phyloP scores from a whole-genome alignment of 2,329 filamentous ascomycete genomes.

The Colletotrichum costaricense region DNA sequence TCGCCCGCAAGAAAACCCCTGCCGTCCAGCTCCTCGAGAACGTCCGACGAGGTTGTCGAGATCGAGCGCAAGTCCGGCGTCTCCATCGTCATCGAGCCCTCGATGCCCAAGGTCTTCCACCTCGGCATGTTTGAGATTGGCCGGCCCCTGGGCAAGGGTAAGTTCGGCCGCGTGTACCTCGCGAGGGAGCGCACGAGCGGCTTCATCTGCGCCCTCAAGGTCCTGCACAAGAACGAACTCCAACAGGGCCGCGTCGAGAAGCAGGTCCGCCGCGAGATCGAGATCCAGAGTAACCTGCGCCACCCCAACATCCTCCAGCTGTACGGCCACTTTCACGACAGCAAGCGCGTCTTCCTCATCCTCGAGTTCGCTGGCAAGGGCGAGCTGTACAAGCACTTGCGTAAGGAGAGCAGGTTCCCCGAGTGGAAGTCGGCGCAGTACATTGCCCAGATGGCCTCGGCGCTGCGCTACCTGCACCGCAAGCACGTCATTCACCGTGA shows the following conservation, averaged over 20 bases:
- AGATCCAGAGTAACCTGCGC: constrained; percentile 88
- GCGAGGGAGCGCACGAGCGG: constrained; percentile 82
- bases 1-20: constrained; percentile 66
- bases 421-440: constrained; percentile 91
- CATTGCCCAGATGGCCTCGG: constrained; percentile 90
- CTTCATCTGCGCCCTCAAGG: constrained; percentile 89
- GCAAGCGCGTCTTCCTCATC: constrained; percentile 87
- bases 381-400: constrained; percentile 88
- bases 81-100: constrained; percentile 67
- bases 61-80: constrained; percentile 61
- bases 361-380: constrained; percentile 88
- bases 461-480: constrained; percentile 89
- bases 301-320: constrained; percentile 88
- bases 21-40: constrained; percentile 51
- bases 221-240: constrained; percentile 85
- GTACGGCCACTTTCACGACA: constrained; percentile 90
- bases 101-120: constrained; percentile 76
- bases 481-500: constrained; percentile 98
- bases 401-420: constrained; percentile 81
- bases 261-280: constrained; percentile 87
- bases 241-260: constrained; percentile 84
- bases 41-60: constrained; percentile 61
- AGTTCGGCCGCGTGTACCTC: constrained; percentile 88
- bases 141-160: constrained; percentile 86
- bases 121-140: constrained; percentile 96